Percentiles rank a stretch among this genome's conserved stretches.
Evolutionary conservation across 805 yeast genomes (phyloP).

Genomic region (Suhomyces canberraensis): DNA sequence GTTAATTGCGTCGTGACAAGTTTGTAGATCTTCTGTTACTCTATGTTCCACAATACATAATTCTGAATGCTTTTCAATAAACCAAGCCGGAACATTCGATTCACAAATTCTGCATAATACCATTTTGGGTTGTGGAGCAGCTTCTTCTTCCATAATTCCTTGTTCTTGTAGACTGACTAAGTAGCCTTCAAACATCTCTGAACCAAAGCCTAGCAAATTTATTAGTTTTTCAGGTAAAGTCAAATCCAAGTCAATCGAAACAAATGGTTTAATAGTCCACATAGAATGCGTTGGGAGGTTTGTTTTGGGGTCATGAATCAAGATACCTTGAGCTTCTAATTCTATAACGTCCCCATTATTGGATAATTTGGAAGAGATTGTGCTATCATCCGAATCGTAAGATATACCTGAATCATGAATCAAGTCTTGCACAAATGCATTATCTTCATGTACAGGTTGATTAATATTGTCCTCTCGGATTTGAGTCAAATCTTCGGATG

Average conservation of each 20-base stretch:
- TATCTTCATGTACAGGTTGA: not conserved
- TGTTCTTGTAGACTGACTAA: slow-evolving; percentile 60
- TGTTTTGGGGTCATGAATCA: slow-evolving; percentile 61
- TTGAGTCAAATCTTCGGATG: slow-evolving; percentile 14
- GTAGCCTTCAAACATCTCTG: slow-evolving; percentile 76
- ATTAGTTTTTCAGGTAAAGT: slow-evolving; percentile 68
- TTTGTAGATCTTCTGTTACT: slow-evolving; percentile 71
- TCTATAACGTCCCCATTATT: slow-evolving; percentile 65
- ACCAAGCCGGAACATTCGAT: slow-evolving; percentile 89
- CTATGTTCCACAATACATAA: slow-evolving; percentile 82
- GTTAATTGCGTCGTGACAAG: slow-evolving; percentile 67
- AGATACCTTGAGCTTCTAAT: slow-evolving; percentile 90
- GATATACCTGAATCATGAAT: slow-evolving; percentile 3
- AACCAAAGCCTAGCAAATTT: slow-evolving; percentile 84
- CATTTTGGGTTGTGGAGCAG: slow-evolving; percentile 74
- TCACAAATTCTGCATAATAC: slow-evolving; percentile 93
- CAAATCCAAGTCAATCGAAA: slow-evolving; percentile 58
- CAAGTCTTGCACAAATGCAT: not conserved
- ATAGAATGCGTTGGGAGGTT: slow-evolving; percentile 74
- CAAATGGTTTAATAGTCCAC: slow-evolving; percentile 87
- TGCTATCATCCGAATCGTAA: slow-evolving; percentile 10
- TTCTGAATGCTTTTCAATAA: slow-evolving; percentile 88
- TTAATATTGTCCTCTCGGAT: not conserved
- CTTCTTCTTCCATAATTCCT: slow-evolving; percentile 59
- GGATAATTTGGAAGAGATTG: slow-evolving; percentile 29